These are phyloP conservation scores for Boletus rufocinnamomeus DNA, from an alignment of 768 basidiomycete genomes.

Conservation along the genomic window DNA sequence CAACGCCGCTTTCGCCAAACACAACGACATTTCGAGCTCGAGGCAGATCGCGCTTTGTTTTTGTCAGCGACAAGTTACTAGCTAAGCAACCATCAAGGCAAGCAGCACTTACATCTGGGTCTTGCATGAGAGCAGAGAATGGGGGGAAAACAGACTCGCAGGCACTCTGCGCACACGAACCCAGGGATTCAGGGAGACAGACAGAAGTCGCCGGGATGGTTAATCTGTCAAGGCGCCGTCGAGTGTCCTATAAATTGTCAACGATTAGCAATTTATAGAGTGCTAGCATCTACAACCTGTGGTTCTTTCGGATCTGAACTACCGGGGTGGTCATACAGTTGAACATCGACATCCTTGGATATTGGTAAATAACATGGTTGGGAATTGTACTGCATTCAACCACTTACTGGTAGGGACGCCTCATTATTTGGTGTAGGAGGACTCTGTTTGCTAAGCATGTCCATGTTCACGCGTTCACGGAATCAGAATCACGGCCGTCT, in stretches of 20 bases:
- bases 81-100: background rate
- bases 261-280: background rate
- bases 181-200: background rate
- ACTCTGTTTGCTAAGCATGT: background rate
- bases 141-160: slow-evolving; percentile 12
- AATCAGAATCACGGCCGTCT: too few relatives aligned
- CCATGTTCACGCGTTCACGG: too few relatives aligned
- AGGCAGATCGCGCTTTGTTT: slow-evolving; percentile 7
- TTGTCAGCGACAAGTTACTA: slow-evolving; percentile 2
- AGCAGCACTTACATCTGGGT: slow-evolving; percentile 9
- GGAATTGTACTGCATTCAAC: background rate
- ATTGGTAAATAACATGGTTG: slow-evolving; percentile 5
- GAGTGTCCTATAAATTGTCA: slow-evolving; percentile 17
- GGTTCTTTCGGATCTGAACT: slow-evolving; percentile 1
- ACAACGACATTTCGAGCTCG: slow-evolving; percentile 38
- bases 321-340: background rate
- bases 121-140: slow-evolving; percentile 13
- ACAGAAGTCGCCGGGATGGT: slow-evolving; percentile 14
- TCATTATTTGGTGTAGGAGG: background rate
- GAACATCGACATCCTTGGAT: slow-evolving; percentile 10
- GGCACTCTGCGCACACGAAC: slow-evolving; percentile 9
- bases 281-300: slow-evolving; percentile 1
- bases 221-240: slow-evolving; percentile 7
- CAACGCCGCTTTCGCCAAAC: slow-evolving; percentile 43
- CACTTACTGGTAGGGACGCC: slow-evolving; percentile 7